These are phyloP conservation scores for Bryum argenteum DNA, from an alignment of 225 moss, liverwort and hornwort genomes.

Conservation along the genomic window DNA sequence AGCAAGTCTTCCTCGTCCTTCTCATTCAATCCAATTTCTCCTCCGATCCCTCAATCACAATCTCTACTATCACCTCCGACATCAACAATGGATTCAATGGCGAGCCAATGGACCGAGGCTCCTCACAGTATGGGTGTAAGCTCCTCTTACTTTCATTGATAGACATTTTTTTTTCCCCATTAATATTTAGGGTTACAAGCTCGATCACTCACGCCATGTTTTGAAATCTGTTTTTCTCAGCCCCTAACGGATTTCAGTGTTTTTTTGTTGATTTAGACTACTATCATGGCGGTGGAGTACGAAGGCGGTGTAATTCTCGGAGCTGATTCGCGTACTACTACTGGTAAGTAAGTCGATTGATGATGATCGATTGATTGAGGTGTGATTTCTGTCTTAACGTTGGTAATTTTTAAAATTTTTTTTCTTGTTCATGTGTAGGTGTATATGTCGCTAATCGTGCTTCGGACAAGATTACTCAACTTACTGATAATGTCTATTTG, in stretches of 20 bases:
- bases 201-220: not conserved
- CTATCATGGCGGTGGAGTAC: slow-evolving; percentile 93
- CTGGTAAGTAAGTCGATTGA: slow-evolving; percentile 62
- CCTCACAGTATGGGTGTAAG: slow-evolving; percentile 75
- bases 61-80: not conserved
- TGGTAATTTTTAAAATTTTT: not conserved
- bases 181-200: not conserved
- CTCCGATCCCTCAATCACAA: too few relatives aligned
- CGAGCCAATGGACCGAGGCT: slow-evolving; percentile 60
- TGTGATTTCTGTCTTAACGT: too few relatives aligned
- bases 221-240: not conserved
- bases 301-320: slow-evolving; percentile 84
- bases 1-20: too few relatives aligned
- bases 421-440: slow-evolving; percentile 46
- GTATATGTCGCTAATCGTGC: slow-evolving; percentile 95
- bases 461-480: slow-evolving; percentile 89
- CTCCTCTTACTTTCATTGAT: not conserved
- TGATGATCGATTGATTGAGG: not conserved
- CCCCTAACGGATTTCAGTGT: slow-evolving; percentile 6
- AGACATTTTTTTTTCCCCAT: too few relatives aligned
- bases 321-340: slow-evolving; percentile 93
- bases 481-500: slow-evolving; percentile 83
- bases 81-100: slow-evolving; percentile 47
- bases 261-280: slow-evolving; percentile 56
- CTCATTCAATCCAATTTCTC: not conserved